Evolutionary conservation across 1,139 yeast genomes (phyloP), one percentile per base, ranked within the genome.

Genomic region (Kazachstania sp.): DNA sequence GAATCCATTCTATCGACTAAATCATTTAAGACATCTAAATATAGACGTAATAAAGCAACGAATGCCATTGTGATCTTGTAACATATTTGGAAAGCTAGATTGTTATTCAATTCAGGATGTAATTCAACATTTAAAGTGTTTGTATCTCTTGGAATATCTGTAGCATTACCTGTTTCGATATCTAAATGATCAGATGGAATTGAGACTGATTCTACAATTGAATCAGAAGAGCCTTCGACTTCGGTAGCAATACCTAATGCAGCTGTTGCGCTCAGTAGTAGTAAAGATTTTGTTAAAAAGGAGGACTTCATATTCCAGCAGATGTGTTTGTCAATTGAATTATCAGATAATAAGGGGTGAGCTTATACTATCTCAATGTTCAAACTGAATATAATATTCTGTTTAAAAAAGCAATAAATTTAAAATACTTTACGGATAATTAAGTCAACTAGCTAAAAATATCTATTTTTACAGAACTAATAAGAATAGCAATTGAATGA

Each of bases 1-100:
- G 32, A 15, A 31, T 39, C 42, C 42, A 39, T 39, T 23, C 35
- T 23, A n/a, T 39, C 42, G 15, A 39, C 42, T 29, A 39, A 18
- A 30, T 39, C 18, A 20, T 19, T 26, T n/a, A 39, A 31, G 3
- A 39, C 42, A 28, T 15, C 23, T 15, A 39, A 23, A 28, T 39
- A 39, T 28, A 39, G 35, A 39, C 42, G 42, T 19, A 39, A 19
- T 9, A 39, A n/a, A 4, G 42, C 42, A 12, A 39, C 35, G 18
- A 39, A 29, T n/a, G 35, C 42, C 42, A 39, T 39, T n/a, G 35
- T 29, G 18, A 39, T 18, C 35, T 13, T 39, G 15, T 39, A 39
- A 31, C 30, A 29, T 23, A 39, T 39, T 28, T 39, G 42, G 20
- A 39, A 30, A 7, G 15, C 13, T 6, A 39, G 9, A 31, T 39